Evolutionary conservation across 2,329 filamentous ascomycete genomes (phyloP), one percentile per base, ranked within the genome.

Genomic region (Beauveria sp.): DNA sequence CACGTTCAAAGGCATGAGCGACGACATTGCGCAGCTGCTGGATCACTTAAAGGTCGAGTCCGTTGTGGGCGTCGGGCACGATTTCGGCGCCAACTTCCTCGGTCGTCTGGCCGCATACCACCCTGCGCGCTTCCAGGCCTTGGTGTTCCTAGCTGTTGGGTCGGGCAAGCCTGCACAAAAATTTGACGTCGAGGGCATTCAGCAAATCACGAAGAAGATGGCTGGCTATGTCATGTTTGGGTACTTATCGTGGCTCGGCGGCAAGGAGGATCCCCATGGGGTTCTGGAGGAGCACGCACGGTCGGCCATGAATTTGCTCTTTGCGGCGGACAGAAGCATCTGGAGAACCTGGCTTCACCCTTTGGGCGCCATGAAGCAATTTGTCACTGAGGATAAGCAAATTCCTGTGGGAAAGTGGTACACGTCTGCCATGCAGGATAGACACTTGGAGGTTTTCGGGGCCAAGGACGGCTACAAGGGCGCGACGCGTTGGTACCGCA

Each of bases 31-130:
- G 1, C 70, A 74, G 14, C 66, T 77, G 0, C 67, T 77, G 0
- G 67, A 66, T 22, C 65, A 70, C 26, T 63, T 72, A 0, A 58
- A 60, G 20, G 66, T 77, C 22, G 62, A 68, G 0, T 42, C 47
- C 8, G 78, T 78, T 1, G 66, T 82, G n/a, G 81, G 79, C 18
- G 65, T 75, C 1, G 73, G 71, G 0, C 74, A 77, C 34, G 74
- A 77, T 38, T 70, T 74, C 52, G 72, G 72, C 0, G 67, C 71
- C 10, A 72, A 70, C 6, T 59, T 74, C 0, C 47, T 74, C 5
- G 72, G 71, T 1, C 65, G 72, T 1, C 28, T 72, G 14, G 68
- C 63, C 2, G 65, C 68, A 2, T 72, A 71, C 45, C 40, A 72
- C 20, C 66, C 70, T 1, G 51, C 58, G 0, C 68, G 66, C 2